Percentiles rank a stretch among this genome's conserved stretches.
Evolutionary conservation across 495 filamentous ascomycete species (phyloP).

Genomic region (Annulohypoxylon stygium): DNA sequence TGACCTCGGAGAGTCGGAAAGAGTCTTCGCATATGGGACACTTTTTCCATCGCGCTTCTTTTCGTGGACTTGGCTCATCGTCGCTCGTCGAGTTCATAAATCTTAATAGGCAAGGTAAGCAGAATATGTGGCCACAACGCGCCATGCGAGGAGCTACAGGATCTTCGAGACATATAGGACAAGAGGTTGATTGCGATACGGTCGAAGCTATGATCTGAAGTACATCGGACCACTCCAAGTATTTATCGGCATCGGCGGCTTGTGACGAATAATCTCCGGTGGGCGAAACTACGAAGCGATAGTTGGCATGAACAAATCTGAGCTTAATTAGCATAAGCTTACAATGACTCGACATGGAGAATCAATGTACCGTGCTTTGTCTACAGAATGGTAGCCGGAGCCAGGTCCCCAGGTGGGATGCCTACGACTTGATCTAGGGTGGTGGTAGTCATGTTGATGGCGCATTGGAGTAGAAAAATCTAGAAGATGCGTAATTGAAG

Average conservation of each 20-base stretch:
- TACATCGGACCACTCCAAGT: constrained; percentile 90
- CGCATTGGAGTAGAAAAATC: constrained; percentile 88
- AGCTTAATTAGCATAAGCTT: constrained; percentile 32
- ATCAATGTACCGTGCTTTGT: constrained; percentile 80
- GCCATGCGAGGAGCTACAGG: constrained; percentile 97
- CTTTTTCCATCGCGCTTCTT: constrained; percentile 84
- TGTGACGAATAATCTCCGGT: constrained; percentile 82
- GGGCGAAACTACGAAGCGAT: constrained; percentile 94
- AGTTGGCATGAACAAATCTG: constrained; percentile 96
- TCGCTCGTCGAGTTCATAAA: constrained; percentile 93
- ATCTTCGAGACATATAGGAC: constrained; percentile 91
- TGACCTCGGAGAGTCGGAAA: constrained; percentile 87
- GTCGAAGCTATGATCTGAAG: constrained; percentile 92
- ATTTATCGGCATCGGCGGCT: constrained; percentile 86
- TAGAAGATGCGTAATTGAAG: constrained; percentile 96
- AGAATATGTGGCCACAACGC: constrained; percentile 97
- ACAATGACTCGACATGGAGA: constrained; percentile 7
- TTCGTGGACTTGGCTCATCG: constrained; percentile 72
- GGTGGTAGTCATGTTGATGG: constrained; percentile 67
- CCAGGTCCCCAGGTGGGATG: constrained; percentile 87
- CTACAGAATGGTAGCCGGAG: constrained; percentile 89
- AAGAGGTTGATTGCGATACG: constrained; percentile 86
- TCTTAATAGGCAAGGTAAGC: constrained; percentile 90
- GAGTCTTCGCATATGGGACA: constrained; percentile 96
- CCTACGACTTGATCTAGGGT: constrained; percentile 66